Evolutionary conservation across 345 rosid genomes (phyloP).

Genomic region (Trapa incisa): DNA sequence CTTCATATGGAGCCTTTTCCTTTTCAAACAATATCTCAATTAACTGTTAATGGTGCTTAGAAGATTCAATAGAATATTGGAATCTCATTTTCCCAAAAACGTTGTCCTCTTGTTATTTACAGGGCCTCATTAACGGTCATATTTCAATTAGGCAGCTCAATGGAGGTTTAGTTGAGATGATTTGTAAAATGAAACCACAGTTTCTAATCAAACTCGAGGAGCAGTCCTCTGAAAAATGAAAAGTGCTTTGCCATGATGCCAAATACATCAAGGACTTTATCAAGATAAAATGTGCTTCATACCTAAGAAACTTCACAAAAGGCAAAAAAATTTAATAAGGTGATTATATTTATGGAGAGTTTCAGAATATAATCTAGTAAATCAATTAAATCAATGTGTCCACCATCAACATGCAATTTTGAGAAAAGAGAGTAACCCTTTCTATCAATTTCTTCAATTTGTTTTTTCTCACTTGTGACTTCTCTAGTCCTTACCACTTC

Average conservation of each 20-base stretch:
- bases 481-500: conserved; percentile 36
- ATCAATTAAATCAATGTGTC: not conserved
- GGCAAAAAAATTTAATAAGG: not conserved
- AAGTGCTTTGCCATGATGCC: not conserved
- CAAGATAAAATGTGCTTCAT: not conserved
- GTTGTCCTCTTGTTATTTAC: not conserved
- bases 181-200: not conserved
- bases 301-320: not conserved
- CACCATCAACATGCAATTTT: not conserved
- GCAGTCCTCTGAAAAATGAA: not conserved
- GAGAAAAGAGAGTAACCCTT: not conserved
- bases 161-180: not conserved
- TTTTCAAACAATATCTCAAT: conserved; percentile 10
- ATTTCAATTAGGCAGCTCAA: not conserved
- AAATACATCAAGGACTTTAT: not conserved
- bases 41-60: not conserved
- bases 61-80: not conserved
- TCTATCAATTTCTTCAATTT: not conserved
- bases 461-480: not conserved
- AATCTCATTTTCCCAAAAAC: not conserved
- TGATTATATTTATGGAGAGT: not conserved
- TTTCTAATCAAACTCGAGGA: too few species aligned
- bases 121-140: not conserved
- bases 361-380: not conserved
- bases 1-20: conserved; percentile 85